Base-by-base conservation (phyloP, 1,139 yeast species). In the Kodamaea suecica region DNA sequence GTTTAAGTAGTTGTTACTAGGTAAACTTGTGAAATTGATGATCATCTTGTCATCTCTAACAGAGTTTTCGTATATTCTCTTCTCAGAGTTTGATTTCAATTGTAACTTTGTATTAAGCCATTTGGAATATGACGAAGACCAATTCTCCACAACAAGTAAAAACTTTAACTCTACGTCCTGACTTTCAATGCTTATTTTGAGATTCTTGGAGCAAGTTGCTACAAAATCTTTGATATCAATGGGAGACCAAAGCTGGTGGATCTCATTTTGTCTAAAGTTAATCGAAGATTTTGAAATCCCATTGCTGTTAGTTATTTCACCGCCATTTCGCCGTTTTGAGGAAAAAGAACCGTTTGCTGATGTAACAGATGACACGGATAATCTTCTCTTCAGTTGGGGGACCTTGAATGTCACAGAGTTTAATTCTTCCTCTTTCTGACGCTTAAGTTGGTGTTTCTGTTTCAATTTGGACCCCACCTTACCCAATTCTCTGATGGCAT, bases 91-190 rank as follows among this genome's bases (percentile, higher is more conserved):
- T 2, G 58, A 50, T 31, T 49, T 50, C 27, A 74, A 50, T 7
- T 50, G 46, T 12, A 73, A 51, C 44, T 72, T 71, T 3, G 61
- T 61, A 24, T 60, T 59, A 29, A 74, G 55, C 80, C 80, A 74
- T 42, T 62, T 66, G 2, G 77, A 66, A 40, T 61, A 64, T 4
- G 63, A 49, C 7, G 55, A 46, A 4, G 51, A 33, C 76, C 77
- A 72, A 40, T 70, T 55, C 39, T 71, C 76, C 5, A 70, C 73
- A 10, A 73, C 56, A 8, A 72, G 45, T 24, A 74, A 47, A 40
- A 64, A 60, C 31, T 58, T 61, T 16, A 66, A 38, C 7, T 52
- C 52, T 3, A 54, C 36, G 12, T 45, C 44, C 2, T 48, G 40
- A 2, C 45, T 35, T 17, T 54, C 58, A 23, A 56, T 49, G 3